Base-by-base conservation (phyloP, 148 eudicot genomes). In the Euryodendron excelsum region DNA sequence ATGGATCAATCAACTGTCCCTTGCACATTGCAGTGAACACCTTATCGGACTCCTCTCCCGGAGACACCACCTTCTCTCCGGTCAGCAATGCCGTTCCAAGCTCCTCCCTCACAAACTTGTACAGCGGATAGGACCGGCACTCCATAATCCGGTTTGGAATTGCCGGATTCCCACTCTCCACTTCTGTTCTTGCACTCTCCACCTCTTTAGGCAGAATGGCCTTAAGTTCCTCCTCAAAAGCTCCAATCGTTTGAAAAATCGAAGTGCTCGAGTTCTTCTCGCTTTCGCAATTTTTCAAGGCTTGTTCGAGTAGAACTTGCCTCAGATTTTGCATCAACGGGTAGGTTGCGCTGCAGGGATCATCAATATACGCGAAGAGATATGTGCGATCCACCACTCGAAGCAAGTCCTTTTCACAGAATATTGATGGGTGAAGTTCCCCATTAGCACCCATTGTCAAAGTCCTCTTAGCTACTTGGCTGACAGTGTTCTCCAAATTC, bases 81-180 rank as follows among this genome's bases (percentile, higher is more conserved):
- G 93, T 89, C 73, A 93, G 77, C 69, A 89, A 72, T 33, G 76
- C 87, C 0, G 90, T 79, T 34, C 88, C 84, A 28, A 91, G 77
- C 64, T 86, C 93, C 72, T 91, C 92, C 68, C 92, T 82, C 0
- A 93, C 79, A 55, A 93, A 90, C 88, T 80, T 85, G 68, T 93
- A 93, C 85, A 93, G 69, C 0, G 97, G 97, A 58, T 91, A 93
- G 0, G 97, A 93, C 68, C 94, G 73, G 78, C 97, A 93, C 11
- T 91, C 97, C 82, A 73, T 85, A 9, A 93, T 91, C 87, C 85
- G 75, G 79, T 93, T 93, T 0, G 90, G 90, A 3, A 93, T 68
- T 0, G 77, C 80, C 0, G 81, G 67, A 33, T 66, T 88, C 14
- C 95, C 95, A 28, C 62, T 75, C 78, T 93, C 97, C 20, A 81